Base-by-base conservation (phyloP, 192 early-diverging fungal genomes). In the Lunasporangiospora selenospora region DNA sequence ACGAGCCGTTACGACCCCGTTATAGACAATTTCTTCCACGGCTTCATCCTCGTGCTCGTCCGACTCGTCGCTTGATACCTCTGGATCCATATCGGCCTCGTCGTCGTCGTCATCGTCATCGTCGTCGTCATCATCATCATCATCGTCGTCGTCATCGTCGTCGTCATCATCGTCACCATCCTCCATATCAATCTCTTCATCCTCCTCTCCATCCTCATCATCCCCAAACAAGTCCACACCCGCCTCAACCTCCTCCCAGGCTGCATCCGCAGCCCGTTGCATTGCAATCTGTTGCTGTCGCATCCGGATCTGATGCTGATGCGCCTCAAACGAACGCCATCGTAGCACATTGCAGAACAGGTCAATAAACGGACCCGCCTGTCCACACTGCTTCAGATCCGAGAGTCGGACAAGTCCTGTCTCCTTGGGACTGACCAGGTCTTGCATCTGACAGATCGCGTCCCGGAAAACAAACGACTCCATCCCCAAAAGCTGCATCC, bases 281-380 rank as follows among this genome's bases (percentile, higher is more conserved):
- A 73, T 73, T 19, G 69, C 69, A 52, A 58, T 63, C 29, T 73
- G 69, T 18, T 73, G 69, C 36, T 73, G 69, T 16, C 58, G 46
- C 69, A 73, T 73, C 43, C 69, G 41, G 32, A 73, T 73, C 43
- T 73, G 69, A 45, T 73, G 69, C 10, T 73, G 69, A 58, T 73
- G 50, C 3, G 69, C 69, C 41, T 73, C 69, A 63, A 73, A 73
- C 5, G 60, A 56, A 19, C 69, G 31, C 69, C 69, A 73, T 10
- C 61, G 34, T 0, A 73, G 48, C 23, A 73, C 69, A 53, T 73
- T 73, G 30, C 69, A 73, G 18, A 73, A 73, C 53, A 73, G 18
- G 36, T 73, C 69, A 34, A 73, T 63, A 38, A 73, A 73, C 19
- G 69, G 69, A 7, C 69, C 69, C 1, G 69, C 69, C 15, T 73